These are phyloP conservation scores for Aurantiochytrium sp. DNA, from an alignment of 108 stramenopile genomes.

Conservation along the genomic window DNA sequence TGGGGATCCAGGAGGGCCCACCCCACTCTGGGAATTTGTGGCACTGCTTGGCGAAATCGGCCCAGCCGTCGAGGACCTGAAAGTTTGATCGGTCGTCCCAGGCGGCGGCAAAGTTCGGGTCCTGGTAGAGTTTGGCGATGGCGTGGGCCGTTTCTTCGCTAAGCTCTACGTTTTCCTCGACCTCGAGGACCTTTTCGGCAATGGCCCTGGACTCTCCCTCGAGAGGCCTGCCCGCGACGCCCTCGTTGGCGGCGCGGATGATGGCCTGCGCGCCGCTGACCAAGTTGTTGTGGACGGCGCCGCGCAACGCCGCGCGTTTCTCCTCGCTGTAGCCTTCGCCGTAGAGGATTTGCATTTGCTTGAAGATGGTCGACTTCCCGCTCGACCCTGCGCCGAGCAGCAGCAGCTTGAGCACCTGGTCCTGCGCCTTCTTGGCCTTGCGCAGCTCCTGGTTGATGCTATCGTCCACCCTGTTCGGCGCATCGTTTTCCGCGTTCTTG, in stretches of 20 bases:
- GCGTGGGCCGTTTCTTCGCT: slow-evolving; percentile 28
- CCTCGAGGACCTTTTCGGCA: neutral
- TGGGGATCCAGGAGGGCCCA: slow-evolving; percentile 15
- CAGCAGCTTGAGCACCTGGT: slow-evolving; percentile 33
- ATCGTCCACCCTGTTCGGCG: neutral
- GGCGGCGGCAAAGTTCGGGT: neutral
- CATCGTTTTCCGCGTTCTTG: neutral
- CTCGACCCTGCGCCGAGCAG: slow-evolving; percentile 35
- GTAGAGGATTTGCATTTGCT: slow-evolving; percentile 45
- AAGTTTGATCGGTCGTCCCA: slow-evolving; percentile 18
- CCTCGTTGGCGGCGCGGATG: neutral
- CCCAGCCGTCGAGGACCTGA: slow-evolving; percentile 15
- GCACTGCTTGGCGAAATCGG: slow-evolving; percentile 16
- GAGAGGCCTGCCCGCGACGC: neutral
- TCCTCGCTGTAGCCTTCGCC: slow-evolving; percentile 28
- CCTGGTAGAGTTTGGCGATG: slow-evolving; percentile 2
- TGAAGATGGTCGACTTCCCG: slow-evolving; percentile 45
- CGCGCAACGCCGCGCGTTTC: neutral
- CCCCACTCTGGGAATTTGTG: slow-evolving; percentile 4
- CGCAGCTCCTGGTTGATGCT: neutral
- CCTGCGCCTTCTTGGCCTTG: neutral
- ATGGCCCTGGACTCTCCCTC: neutral
- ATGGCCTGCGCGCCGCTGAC: slow-evolving; percentile 21
- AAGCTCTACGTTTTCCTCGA: slow-evolving; percentile 5
- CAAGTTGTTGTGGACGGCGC: slow-evolving; percentile 12